Base-by-base conservation (phyloP, 139 green algal genomes). In the Chlorella sp. region DNA sequence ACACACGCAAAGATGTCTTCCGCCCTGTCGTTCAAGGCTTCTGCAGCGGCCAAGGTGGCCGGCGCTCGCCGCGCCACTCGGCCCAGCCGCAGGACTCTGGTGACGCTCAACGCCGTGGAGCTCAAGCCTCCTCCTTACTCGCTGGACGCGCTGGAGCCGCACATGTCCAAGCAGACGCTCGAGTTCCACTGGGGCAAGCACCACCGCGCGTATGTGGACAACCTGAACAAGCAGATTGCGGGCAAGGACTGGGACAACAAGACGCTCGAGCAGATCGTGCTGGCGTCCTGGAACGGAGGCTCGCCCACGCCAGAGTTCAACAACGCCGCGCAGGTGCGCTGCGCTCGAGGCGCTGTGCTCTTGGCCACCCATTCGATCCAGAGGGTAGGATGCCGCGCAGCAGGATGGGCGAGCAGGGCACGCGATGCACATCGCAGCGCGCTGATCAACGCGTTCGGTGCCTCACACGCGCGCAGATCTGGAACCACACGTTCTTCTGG, bases 401-500 rank as follows among this genome's bases (percentile, higher is more conserved):
- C n/a, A n/a, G n/a, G n/a, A n/a, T n/a, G n/a, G n/a, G n/a, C n/a
- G n/a, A n/a, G n/a, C n/a, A n/a, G n/a, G n/a, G n/a, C n/a, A n/a
- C n/a, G n/a, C n/a, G n/a, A n/a, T n/a, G n/a, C n/a, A n/a, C n/a
- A n/a, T n/a, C n/a, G n/a, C n/a, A n/a, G n/a, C n/a, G n/a, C n/a
- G n/a, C n/a, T n/a, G n/a, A n/a, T n/a, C n/a, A n/a, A n/a, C n/a
- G n/a, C n/a, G n/a, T n/a, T n/a, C n/a, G n/a, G n/a, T n/a, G n/a
- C n/a, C n/a, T n/a, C n/a, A n/a, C n/a, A n/a, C n/a, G n/a, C n/a
- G n/a, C n/a, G 31, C 89, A 96, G 85, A 72, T 91, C 30, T 94
- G 91, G 84, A 98, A 98, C 87, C 93, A 98, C 85, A 90, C 87
- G 32, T 98, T 98, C 80, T 98, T 96, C 88, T 98, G 94, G 93